Evolutionary conservation across 148 eudicot species (phyloP).

Genomic region (Fagopyrum homotropicum): DNA sequence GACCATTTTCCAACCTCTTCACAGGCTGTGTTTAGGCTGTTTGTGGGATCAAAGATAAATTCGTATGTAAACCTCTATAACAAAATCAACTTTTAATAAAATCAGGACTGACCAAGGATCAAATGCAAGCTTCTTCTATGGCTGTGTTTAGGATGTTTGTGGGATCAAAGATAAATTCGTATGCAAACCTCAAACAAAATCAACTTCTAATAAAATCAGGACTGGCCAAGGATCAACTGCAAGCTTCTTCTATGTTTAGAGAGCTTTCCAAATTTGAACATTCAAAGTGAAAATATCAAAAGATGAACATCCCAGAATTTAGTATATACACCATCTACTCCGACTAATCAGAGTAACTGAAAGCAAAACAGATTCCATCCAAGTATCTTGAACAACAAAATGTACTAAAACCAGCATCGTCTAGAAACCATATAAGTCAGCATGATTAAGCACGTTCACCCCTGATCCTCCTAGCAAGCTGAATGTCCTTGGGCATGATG

Average conservation of each 20-base stretch:
- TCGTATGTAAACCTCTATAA: not conserved
- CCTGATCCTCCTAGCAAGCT: constrained; percentile 13
- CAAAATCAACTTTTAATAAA: not conserved
- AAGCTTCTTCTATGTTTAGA: not conserved
- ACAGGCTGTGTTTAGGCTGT: no score
- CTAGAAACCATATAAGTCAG: not conserved
- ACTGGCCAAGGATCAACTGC: not conserved
- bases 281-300: not conserved
- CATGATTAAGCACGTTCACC: constrained; percentile 6
- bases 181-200: not conserved
- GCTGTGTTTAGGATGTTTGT: no score
- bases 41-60: not conserved
- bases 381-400: not conserved
- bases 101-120: not conserved
- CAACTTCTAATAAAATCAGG: not conserved
- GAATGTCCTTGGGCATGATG: constrained; percentile 12
- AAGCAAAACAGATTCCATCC: not conserved
- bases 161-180: not conserved
- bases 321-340: constrained; percentile 1
- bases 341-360: not conserved
- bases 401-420: not conserved
- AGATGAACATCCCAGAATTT: not conserved
- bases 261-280: not conserved
- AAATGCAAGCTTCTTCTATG: not conserved
- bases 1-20: no score